Evolutionary conservation across 208 protist species (phyloP).

Genomic region (Leishmania guyanensis): DNA sequence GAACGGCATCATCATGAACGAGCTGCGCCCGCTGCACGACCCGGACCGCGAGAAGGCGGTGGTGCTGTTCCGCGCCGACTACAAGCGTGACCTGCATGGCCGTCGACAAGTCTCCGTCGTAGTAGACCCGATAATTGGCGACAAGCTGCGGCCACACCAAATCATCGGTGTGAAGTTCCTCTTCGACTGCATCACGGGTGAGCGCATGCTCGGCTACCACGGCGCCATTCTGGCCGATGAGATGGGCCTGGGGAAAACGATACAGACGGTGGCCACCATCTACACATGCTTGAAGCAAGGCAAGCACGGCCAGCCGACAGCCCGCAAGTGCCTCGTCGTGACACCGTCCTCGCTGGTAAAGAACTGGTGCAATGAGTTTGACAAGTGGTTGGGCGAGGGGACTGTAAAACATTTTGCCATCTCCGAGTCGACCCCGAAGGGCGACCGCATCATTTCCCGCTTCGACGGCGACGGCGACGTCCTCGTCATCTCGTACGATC

Average conservation of each 20-base stretch:
- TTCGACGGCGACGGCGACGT: slow-evolving; percentile 90
- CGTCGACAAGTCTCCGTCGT: slow-evolving; percentile 89
- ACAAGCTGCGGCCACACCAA: slow-evolving; percentile 92
- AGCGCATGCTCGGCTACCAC: slow-evolving; percentile 88
- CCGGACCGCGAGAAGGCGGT: slow-evolving; percentile 75
- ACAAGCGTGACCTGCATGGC: slow-evolving; percentile 85
- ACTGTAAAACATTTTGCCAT: slow-evolving; percentile 91
- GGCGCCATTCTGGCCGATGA: slow-evolving; percentile 95
- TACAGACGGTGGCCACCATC: slow-evolving; percentile 95
- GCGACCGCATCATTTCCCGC: slow-evolving; percentile 93
- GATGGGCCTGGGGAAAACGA: slow-evolving; percentile 97
- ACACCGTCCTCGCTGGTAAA: slow-evolving; percentile 90
- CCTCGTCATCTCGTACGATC: slow-evolving; percentile 91
- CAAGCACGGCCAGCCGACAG: slow-evolving; percentile 75
- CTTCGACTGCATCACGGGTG: slow-evolving; percentile 90
- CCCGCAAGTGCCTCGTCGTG: slow-evolving; percentile 92
- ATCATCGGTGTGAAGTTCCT: slow-evolving; percentile 90
- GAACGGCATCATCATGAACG: slow-evolving; percentile 62
- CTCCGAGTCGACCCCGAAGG: slow-evolving; percentile 89
- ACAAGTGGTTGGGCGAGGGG: slow-evolving; percentile 87
- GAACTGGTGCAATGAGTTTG: slow-evolving; percentile 94
- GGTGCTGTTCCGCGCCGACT: slow-evolving; percentile 89
- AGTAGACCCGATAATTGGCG: slow-evolving; percentile 90
- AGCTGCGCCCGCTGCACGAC: slow-evolving; percentile 77
- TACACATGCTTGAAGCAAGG: slow-evolving; percentile 93